Evolutionary conservation across 331 rosid species (phyloP).

Genomic region (Erythrophleum ivorense): DNA sequence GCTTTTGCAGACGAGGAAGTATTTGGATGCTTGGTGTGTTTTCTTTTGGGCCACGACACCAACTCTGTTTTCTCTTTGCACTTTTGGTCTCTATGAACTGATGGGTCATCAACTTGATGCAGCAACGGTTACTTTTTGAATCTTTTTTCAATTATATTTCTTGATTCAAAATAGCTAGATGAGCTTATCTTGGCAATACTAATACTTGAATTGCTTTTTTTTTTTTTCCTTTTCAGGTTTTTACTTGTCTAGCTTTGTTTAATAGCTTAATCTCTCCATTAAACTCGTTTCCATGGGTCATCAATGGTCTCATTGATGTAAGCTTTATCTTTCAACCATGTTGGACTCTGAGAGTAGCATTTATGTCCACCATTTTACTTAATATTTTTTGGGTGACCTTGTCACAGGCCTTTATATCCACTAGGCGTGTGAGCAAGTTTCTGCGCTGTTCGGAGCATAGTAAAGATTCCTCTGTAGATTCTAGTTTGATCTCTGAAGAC

Average conservation of each 20-base stretch:
- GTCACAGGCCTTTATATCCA: conserved; percentile 81
- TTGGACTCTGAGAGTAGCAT: too few relatives aligned
- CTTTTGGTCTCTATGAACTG: conserved; percentile 82
- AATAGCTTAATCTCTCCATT: conserved; percentile 84
- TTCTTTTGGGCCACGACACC: conserved; percentile 98
- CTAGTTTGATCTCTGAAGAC: conserved; percentile 51
- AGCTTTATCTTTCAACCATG: conserved; percentile 41
- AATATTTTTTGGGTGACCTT: too few relatives aligned
- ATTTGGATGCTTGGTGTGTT: conserved; percentile 96
- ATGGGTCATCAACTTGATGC: conserved; percentile 93
- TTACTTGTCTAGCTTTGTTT: conserved; percentile 93
- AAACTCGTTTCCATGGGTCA: conserved; percentile 95
- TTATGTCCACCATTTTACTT: too few relatives aligned
- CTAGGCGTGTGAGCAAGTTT: conserved; percentile 74
- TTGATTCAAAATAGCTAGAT: too few relatives aligned
- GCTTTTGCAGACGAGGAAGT: conserved; percentile 75
- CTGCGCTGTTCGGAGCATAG: conserved; percentile 68
- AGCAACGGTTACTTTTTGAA: conserved; percentile 59
- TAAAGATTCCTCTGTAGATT: conserved; percentile 47
- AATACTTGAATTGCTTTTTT: too few relatives aligned
- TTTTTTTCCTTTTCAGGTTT: too few relatives aligned
- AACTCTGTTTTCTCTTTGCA: conserved; percentile 80
- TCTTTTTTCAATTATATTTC: conserved; percentile 24
- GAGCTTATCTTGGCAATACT: too few relatives aligned
- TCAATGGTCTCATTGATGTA: conserved; percentile 92